phyloP scores from a whole-genome alignment of 495 filamentous ascomycete species.

The Chaetomium fimeti region DNA sequence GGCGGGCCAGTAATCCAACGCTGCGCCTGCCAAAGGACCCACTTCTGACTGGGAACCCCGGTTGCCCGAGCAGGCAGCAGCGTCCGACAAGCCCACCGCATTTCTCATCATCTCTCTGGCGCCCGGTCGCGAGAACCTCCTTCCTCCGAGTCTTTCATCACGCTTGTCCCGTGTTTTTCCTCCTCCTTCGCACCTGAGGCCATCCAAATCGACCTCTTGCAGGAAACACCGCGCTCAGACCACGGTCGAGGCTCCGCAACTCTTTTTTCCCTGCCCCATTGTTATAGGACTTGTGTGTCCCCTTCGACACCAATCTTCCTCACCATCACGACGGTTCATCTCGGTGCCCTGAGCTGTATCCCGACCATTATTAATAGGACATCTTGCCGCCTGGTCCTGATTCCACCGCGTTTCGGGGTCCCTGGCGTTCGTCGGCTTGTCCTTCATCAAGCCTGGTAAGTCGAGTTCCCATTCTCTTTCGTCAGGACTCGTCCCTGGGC shows the following conservation, averaged over 20 bases:
- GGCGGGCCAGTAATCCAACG: conserved; percentile 1
- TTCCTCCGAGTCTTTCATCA: conserved; percentile 23
- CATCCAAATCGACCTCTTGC: conserved; percentile 12
- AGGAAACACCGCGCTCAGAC: conserved; percentile 11
- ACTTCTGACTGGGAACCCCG: conserved; percentile 24
- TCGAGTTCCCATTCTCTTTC: neutral
- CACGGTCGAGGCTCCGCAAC: conserved; percentile 5
- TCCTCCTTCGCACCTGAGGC: conserved; percentile 25
- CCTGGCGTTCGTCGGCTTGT: conserved; percentile 2
- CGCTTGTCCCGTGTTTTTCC: conserved; percentile 17
- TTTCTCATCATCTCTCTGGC: conserved; percentile 38
- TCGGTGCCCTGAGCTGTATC: neutral
- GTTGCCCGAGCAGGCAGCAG: conserved; percentile 37
- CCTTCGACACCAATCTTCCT: conserved; percentile 19
- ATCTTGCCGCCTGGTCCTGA: conserved; percentile 19
- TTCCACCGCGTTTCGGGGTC: conserved; percentile 3
- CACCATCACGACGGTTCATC: conserved; percentile 1
- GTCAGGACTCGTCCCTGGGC: neutral
- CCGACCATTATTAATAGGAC: neutral
- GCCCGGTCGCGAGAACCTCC: conserved; percentile 23
- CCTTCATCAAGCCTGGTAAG: conserved; percentile 1
- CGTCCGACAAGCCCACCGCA: conserved; percentile 30
- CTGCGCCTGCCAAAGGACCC: conserved; percentile 35
- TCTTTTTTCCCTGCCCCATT: conserved; percentile 1
- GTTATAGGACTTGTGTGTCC: conserved; percentile 22